Conservation (phyloP, 805 yeast genomes). For the Kuraishia borneana region DNA sequence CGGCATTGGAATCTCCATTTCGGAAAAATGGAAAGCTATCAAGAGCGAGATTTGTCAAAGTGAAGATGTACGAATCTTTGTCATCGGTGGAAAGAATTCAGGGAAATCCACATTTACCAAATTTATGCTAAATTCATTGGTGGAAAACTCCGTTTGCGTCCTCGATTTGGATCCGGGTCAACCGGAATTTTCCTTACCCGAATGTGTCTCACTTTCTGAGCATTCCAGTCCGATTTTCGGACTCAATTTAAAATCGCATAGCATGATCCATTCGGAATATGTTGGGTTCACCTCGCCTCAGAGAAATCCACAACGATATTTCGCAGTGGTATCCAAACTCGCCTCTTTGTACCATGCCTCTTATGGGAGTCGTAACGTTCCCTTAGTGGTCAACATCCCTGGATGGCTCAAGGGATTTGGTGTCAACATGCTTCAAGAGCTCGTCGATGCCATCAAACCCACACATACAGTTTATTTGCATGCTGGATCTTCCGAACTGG, state of each 20-base stretch:
- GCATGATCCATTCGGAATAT: slow-evolving; percentile 20
- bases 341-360: slow-evolving; percentile 11
- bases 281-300: slow-evolving; percentile 64
- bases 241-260: slow-evolving; percentile 21
- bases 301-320: slow-evolving; percentile 49
- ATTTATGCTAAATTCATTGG: slow-evolving; percentile 36
- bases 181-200: slow-evolving; percentile 67
- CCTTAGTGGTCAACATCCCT: slow-evolving; percentile 64
- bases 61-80: slow-evolving; percentile 17
- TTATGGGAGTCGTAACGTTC: slow-evolving; percentile 15
- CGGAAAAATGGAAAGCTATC: slow-evolving; percentile 14
- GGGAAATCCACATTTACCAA: slow-evolving; percentile 73
- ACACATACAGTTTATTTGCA: slow-evolving; percentile 47
- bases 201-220: slow-evolving; percentile 45
- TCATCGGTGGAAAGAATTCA: slow-evolving; percentile 60
- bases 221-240: slow-evolving; percentile 26
- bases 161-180: slow-evolving; percentile 88
- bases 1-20: slow-evolving; percentile 12
- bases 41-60: slow-evolving; percentile 1
- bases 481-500: slow-evolving; percentile 19
- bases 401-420: slow-evolving; percentile 94
- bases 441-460: slow-evolving; percentile 36
- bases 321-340: slow-evolving; percentile 28
- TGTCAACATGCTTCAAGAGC: slow-evolving; percentile 41
- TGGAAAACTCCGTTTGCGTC: slow-evolving; percentile 28